A percentile compares a stretch with the other conserved stretches of the same genome.
Conservation (phyloP, 148 eudicot genomes). For the Heliosperma pusillum region DNA sequence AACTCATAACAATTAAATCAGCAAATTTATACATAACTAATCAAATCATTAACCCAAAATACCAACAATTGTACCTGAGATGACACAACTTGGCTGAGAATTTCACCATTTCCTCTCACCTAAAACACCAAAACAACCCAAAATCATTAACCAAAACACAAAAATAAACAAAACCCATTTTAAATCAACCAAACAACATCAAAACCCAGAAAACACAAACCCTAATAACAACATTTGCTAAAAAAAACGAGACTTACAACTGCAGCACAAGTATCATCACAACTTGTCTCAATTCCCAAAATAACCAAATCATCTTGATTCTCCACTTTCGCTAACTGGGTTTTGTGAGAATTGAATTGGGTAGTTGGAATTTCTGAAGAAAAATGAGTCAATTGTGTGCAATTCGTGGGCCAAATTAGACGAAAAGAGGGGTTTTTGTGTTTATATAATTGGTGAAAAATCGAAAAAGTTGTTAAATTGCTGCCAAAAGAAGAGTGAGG, state of each 20-base stretch:
- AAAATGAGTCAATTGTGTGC: slow-evolving; percentile 15
- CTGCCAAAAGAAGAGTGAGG: slow-evolving; percentile 22
- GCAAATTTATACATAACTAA: neutral
- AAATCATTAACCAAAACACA: slow-evolving; percentile 8
- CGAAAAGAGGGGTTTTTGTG: slow-evolving; percentile 4
- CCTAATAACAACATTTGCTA: neutral
- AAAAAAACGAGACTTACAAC: slow-evolving; percentile 48
- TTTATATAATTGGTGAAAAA: neutral
- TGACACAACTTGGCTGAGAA: slow-evolving; percentile 92
- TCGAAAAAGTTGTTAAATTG: slow-evolving; percentile 17
- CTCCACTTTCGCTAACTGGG: slow-evolving; percentile 12
- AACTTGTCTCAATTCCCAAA: slow-evolving; percentile 87
- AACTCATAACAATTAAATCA: neutral
- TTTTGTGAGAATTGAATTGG: slow-evolving; percentile 26
- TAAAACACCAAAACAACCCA: slow-evolving; percentile 19
- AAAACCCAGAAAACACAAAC: slow-evolving; percentile 10
- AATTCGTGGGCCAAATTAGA: slow-evolving; percentile 2
- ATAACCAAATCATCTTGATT: slow-evolving; percentile 44
- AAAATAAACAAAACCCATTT: neutral
- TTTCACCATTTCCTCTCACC: slow-evolving; percentile 88
- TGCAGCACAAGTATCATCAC: slow-evolving; percentile 89
- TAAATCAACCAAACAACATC: neutral
- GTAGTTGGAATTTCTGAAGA: slow-evolving; percentile 27
- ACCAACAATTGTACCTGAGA: slow-evolving; percentile 68
- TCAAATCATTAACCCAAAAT: slow-evolving; percentile 3